Conservation (phyloP, 805 yeast genomes). For the Zygotorulaspora chibaensis region DNA sequence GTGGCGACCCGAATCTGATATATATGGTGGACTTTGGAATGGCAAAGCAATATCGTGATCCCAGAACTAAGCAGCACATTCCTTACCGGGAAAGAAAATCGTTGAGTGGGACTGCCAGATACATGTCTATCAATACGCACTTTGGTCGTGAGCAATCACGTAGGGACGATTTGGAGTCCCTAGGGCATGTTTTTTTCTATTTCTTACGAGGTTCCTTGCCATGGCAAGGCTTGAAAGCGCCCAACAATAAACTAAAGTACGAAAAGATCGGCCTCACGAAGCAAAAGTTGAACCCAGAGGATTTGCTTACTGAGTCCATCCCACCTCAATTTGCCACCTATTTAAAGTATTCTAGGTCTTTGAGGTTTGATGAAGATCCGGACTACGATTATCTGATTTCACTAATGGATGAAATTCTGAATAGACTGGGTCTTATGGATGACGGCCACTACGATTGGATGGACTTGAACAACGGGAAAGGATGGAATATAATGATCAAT, state of each 20-base stretch:
- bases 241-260: conserved; percentile 76
- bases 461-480: conserved; percentile 71
- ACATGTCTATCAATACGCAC: conserved; percentile 87
- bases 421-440: conserved; percentile 52
- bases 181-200: conserved; percentile 79
- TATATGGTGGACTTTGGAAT: conserved; percentile 80
- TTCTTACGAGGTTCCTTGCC: conserved; percentile 76
- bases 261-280: conserved; percentile 82
- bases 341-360: conserved; percentile 59
- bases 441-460: conserved; percentile 79
- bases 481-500: conserved; percentile 74
- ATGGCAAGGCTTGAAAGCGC: conserved; percentile 89
- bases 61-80: conserved; percentile 72
- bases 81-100: conserved; percentile 80
- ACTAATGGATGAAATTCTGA: conserved; percentile 56
- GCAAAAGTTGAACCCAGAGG: conserved; percentile 60
- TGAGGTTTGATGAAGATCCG: conserved; percentile 77
- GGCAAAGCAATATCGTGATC: conserved; percentile 83
- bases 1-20: conserved; percentile 59
- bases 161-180: conserved; percentile 75
- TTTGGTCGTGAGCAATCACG: conserved; percentile 79
- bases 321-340: conserved; percentile 75
- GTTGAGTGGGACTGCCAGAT: conserved; percentile 79
- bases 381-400: conserved; percentile 64
- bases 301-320: conserved; percentile 54